These are phyloP conservation scores for Trichosanthes truncata DNA, from an alignment of 306 rosid species.

Conservation along the genomic window DNA sequence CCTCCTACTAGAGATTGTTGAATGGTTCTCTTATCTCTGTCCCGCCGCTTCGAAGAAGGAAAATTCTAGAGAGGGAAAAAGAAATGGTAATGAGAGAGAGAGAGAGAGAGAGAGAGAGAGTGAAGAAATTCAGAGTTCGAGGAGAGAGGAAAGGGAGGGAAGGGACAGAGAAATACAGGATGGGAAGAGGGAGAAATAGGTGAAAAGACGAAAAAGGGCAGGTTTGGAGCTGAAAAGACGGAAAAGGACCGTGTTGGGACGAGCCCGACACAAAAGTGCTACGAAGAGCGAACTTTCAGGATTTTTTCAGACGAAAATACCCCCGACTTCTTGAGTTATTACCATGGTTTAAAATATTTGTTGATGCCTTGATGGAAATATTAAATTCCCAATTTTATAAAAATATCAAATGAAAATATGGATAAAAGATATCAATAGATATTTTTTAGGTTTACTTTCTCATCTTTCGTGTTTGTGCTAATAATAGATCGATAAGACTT, in stretches of 20 bases:
- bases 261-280: neutral
- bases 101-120: neutral
- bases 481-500: no score
- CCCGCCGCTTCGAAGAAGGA: neutral
- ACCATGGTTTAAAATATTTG: no score
- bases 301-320: neutral
- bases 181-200: neutral
- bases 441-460: no score
- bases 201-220: slow-evolving; percentile 6
- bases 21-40: neutral
- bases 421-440: no score
- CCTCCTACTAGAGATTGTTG: neutral
- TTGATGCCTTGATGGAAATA: no score
- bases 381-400: no score
- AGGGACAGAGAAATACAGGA: slow-evolving; percentile 13
- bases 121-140: neutral
- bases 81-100: neutral
- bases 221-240: neutral
- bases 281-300: neutral
- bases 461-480: no score
- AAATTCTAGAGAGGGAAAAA: neutral
- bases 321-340: neutral
- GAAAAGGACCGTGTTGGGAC: neutral
- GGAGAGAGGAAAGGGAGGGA: slow-evolving; percentile 3
- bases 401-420: no score